Percentiles rank a stretch among this genome's conserved stretches.
These are phyloP conservation scores for Trypanosoma melophagium DNA, from an alignment of 208 protist genomes.

Conservation along the genomic window DNA sequence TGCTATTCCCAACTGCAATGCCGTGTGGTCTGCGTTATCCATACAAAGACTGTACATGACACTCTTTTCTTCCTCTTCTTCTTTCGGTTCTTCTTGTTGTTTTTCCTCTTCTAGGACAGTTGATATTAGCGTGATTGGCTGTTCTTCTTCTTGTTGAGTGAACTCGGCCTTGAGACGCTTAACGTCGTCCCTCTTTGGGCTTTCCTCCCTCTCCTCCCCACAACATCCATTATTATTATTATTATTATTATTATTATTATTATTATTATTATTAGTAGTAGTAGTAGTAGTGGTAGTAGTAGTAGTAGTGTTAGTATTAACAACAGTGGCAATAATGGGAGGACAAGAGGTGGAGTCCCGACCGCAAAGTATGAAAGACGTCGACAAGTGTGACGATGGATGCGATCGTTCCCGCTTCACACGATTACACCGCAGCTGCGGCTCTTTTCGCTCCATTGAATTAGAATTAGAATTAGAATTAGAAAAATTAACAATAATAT, in stretches of 20 bases:
- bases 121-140: not conserved
- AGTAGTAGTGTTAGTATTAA: too few species aligned
- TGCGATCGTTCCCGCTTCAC: constrained; percentile 13
- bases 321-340: not conserved
- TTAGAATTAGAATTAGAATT: not conserved
- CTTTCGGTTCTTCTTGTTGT: not conserved
- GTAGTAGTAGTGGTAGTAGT: too few species aligned
- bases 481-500: not conserved
- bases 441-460: not conserved
- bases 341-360: not conserved
- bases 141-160: not conserved
- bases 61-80: not conserved
- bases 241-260: constrained; percentile 1
- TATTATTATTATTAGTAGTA: not conserved
- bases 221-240: not conserved
- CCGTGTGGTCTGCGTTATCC: not conserved
- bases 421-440: not conserved
- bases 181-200: not conserved
- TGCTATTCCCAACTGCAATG: not conserved
- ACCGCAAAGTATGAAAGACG: constrained; percentile 7
- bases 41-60: not conserved
- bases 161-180: not conserved
- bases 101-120: not conserved
- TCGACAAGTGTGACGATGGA: not conserved
- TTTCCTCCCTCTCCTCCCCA: not conserved